Evolutionary conservation across 164 flowering plant species (phyloP).

Genomic region (Pachysandra terminalis): DNA sequence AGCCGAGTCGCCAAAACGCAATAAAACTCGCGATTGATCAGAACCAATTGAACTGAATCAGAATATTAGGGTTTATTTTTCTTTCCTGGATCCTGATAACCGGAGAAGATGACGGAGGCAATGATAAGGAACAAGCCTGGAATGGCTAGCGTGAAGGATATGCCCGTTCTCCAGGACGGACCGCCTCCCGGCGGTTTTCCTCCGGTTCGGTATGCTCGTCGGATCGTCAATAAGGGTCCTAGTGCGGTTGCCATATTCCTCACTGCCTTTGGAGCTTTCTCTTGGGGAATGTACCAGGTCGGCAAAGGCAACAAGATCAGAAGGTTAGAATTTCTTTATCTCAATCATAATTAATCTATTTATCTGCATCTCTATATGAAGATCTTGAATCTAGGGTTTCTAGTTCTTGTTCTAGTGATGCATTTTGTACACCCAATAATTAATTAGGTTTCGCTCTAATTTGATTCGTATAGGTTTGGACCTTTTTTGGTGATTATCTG

Average conservation of each 20-base stretch:
- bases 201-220: conserved; percentile 76
- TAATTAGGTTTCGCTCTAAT: neutral
- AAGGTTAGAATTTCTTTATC: conserved; percentile 35
- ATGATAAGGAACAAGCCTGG: conserved; percentile 86
- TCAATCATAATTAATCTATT: neutral
- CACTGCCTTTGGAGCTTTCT: conserved; percentile 75
- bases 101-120: conserved; percentile 90
- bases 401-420: neutral
- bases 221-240: conserved; percentile 86
- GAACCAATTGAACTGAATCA: neutral
- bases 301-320: conserved; percentile 94
- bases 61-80: neutral
- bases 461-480: neutral
- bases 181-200: conserved; percentile 98
- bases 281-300: conserved; percentile 95
- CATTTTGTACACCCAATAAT: neutral
- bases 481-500: neutral
- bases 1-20: too few species aligned
- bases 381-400: neutral
- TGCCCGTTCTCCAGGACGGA: conserved; percentile 97
- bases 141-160: conserved; percentile 95
- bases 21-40: neutral
- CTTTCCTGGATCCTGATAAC: neutral
- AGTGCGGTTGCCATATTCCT: conserved; percentile 89
- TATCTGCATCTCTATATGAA: too few species aligned